These are phyloP conservation scores for Mayamaea pseudoterrestris DNA, from an alignment of 108 stramenopile genomes.

Conservation along the genomic window DNA sequence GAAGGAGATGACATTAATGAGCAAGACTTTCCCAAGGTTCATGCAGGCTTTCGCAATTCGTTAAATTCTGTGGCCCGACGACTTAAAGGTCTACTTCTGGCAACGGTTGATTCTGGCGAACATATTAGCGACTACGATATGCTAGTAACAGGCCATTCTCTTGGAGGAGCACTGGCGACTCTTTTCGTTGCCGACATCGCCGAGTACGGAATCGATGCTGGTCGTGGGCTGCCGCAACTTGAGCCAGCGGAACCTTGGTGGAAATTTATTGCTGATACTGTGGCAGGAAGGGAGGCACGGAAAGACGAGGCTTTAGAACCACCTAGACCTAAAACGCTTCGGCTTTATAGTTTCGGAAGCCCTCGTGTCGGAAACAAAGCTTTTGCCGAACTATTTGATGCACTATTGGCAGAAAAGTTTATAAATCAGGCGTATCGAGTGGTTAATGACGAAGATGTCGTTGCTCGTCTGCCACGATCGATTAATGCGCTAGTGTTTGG, in stretches of 20 bases:
- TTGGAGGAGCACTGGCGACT: constrained; percentile 77
- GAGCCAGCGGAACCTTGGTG: constrained; percentile 67
- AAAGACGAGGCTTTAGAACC: constrained; percentile 20
- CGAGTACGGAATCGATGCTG: constrained; percentile 70
- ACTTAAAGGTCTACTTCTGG: constrained; percentile 68
- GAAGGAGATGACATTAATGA: constrained; percentile 49
- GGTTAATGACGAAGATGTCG: constrained; percentile 75
- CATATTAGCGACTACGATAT: constrained; percentile 51
- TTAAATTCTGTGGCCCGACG: constrained; percentile 63
- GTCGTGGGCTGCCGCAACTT: constrained; percentile 52
- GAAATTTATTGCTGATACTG: constrained; percentile 54
- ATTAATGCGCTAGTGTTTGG: constrained; percentile 46
- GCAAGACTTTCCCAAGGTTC: constrained; percentile 41
- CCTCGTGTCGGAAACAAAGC: constrained; percentile 73
- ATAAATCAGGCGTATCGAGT: constrained; percentile 67
- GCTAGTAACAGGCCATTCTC: constrained; percentile 67
- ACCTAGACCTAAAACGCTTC: constrained; percentile 54
- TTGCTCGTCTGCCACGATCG: constrained; percentile 73
- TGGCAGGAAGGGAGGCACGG: constrained; percentile 28
- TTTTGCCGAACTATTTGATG: constrained; percentile 49
- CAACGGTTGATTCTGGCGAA: constrained; percentile 47
- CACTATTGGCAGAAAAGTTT: constrained; percentile 28
- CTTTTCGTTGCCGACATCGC: constrained; percentile 65
- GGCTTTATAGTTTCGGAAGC: constrained; percentile 73
- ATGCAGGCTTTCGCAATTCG: constrained; percentile 63